These are phyloP conservation scores for Meripilus lineatus DNA, from an alignment of 1,284 basidiomycete genomes.

Conservation along the genomic window DNA sequence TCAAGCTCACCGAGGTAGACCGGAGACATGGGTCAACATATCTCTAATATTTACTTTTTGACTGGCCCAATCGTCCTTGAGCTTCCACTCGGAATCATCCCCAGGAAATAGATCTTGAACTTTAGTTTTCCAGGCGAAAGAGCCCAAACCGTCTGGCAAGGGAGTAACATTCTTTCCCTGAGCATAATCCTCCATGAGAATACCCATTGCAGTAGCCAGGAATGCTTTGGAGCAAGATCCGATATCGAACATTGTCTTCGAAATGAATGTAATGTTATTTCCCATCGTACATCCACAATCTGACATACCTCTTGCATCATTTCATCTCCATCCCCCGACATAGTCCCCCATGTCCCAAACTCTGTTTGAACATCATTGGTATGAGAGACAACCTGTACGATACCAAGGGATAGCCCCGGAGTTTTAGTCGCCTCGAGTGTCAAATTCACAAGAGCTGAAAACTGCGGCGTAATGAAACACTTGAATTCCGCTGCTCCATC, in stretches of 20 bases:
- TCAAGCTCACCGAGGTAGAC: conserved; percentile 18
- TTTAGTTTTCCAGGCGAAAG: conserved; percentile 29
- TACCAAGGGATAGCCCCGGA: conserved; percentile 1
- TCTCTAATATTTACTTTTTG: conserved; percentile 29
- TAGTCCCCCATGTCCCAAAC: conserved; percentile 2
- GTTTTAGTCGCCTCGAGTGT: too few relatives aligned
- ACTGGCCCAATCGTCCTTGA: conserved; percentile 28
- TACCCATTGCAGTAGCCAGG: conserved; percentile 29
- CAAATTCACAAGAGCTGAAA: too few relatives aligned
- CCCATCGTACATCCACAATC: not conserved
- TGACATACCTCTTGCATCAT: conserved; percentile 3
- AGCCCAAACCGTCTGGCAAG: conserved; percentile 24
- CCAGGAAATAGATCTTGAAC: conserved; percentile 27
- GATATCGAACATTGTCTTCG: conserved; percentile 31
- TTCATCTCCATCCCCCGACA: conserved; percentile 3
- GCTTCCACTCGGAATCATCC: conserved; percentile 28
- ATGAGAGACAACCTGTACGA: conserved; percentile 1
- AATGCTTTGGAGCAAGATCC: conserved; percentile 34
- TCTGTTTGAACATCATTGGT: not conserved
- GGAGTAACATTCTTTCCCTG: conserved; percentile 27
- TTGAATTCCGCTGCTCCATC: too few relatives aligned
- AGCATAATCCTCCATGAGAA: conserved; percentile 32
- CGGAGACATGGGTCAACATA: conserved; percentile 20
- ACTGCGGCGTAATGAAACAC: too few relatives aligned
- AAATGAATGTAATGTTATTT: not conserved